A percentile compares a stretch with the other conserved stretches of the same genome.
Conservation (phyloP, 2,329 filamentous ascomycete genomes). For the Aspergillus spinulosporus region DNA sequence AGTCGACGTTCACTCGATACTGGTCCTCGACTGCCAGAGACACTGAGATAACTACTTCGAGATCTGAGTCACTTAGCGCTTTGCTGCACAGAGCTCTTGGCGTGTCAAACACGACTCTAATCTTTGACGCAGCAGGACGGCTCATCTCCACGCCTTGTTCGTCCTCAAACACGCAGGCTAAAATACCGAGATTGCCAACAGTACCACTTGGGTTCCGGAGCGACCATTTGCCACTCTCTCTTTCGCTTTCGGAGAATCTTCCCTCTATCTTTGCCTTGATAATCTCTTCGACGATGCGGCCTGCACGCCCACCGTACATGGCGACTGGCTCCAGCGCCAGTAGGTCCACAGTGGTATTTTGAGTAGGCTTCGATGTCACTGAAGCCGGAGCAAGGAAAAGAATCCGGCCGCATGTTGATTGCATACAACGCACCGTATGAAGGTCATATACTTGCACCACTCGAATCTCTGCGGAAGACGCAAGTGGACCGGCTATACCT, state of each 20-base stretch:
- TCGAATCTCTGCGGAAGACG: slow-evolving; percentile 63
- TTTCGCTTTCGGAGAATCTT: slow-evolving; percentile 78
- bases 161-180: slow-evolving; percentile 49
- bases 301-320: slow-evolving; percentile 73
- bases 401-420: slow-evolving; percentile 42
- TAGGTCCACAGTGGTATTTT: slow-evolving; percentile 45
- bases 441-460: slow-evolving; percentile 74
- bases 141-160: slow-evolving; percentile 47
- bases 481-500: slow-evolving; percentile 25
- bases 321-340: slow-evolving; percentile 72
- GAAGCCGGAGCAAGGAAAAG: slow-evolving; percentile 39
- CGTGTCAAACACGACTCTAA: slow-evolving; percentile 41
- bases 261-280: slow-evolving; percentile 83
- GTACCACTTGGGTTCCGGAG: slow-evolving; percentile 68
- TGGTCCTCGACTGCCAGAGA: slow-evolving; percentile 64
- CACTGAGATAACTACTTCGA: slow-evolving; percentile 62
- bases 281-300: slow-evolving; percentile 79
- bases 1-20: slow-evolving; percentile 60
- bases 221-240: slow-evolving; percentile 78
- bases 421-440: slow-evolving; percentile 67
- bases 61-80: slow-evolving; percentile 34
- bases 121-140: slow-evolving; percentile 48
- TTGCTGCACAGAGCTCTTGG: slow-evolving; percentile 33
- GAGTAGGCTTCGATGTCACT: slow-evolving; percentile 21
- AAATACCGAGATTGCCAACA: slow-evolving; percentile 54